Percentiles rank a stretch among this genome's conserved stretches.
Conservation (phyloP, 441 rosid species). For the Aleurites moluccanus region DNA sequence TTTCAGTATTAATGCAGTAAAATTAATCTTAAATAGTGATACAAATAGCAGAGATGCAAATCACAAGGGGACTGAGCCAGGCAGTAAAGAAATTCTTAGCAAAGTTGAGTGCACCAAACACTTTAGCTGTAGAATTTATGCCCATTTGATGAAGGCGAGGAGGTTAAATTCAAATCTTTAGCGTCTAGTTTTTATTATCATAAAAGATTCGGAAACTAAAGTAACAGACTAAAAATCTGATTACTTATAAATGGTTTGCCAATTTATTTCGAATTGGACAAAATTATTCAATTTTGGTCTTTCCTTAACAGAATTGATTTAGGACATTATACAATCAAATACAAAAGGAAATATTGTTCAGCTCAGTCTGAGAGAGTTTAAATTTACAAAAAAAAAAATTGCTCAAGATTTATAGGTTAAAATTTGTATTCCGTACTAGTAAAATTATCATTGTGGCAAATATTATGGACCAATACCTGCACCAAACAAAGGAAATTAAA, state of each 20-base stretch:
- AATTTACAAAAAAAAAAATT: not conserved
- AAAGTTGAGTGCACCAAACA: not conserved
- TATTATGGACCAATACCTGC: not conserved
- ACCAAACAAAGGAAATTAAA: not conserved
- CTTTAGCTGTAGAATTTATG: not conserved
- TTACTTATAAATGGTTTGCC: not conserved
- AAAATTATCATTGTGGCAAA: not conserved
- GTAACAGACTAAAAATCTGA: not conserved
- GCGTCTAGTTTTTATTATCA: not conserved
- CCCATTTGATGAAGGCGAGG: not conserved
- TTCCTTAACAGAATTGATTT: not conserved
- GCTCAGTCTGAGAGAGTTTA: not conserved
- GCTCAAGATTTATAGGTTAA: not conserved
- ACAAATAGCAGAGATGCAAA: not conserved
- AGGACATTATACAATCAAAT: not conserved
- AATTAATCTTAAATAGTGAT: not conserved
- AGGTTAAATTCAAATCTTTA: not conserved
- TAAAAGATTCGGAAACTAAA: conserved; percentile 8
- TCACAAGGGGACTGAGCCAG: not conserved
- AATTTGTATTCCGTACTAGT: not conserved
- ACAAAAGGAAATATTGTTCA: too few relatives aligned
- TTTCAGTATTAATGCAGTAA: not conserved
- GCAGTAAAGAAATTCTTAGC: not conserved
- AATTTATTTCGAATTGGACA: not conserved
- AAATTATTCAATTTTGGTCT: not conserved